These are phyloP conservation scores for Hygrophorus pudorinus DNA, from an alignment of 768 basidiomycete genomes.

Conservation along the genomic window DNA sequence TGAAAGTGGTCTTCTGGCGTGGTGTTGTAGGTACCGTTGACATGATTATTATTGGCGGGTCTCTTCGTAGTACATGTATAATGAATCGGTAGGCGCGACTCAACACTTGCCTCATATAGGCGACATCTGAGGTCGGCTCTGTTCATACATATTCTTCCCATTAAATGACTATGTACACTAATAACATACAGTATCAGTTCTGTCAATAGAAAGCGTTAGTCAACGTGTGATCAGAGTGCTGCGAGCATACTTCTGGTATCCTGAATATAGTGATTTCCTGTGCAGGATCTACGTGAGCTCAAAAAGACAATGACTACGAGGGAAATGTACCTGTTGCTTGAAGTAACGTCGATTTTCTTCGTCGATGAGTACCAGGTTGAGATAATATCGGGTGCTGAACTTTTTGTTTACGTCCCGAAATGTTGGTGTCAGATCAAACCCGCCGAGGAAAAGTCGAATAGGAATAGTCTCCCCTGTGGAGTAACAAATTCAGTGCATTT, in stretches of 20 bases:
- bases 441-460: slow-evolving; percentile 93
- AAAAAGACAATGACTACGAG: neutral
- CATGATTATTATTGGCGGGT: too few relatives aligned
- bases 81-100: too few relatives aligned
- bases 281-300: neutral
- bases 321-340: slow-evolving; percentile 72
- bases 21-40: slow-evolving; percentile 31
- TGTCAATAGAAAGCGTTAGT: neutral
- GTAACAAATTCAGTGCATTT: neutral
- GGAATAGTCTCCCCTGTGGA: slow-evolving; percentile 89
- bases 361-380: slow-evolving; percentile 94
- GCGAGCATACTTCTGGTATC: slow-evolving; percentile 64
- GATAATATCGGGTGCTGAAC: slow-evolving; percentile 93
- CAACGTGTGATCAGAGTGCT: neutral
- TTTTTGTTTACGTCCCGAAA: slow-evolving; percentile 99
- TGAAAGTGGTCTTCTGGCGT: slow-evolving; percentile 24
- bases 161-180: neutral
- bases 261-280: slow-evolving; percentile 86
- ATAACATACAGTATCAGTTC: neutral
- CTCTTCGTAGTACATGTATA: too few relatives aligned
- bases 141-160: neutral
- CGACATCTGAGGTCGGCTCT: too few relatives aligned
- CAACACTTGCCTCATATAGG: too few relatives aligned
- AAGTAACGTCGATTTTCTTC: slow-evolving; percentile 98
- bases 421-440: slow-evolving; percentile 96